Conservation (phyloP, 2,329 filamentous ascomycete genomes). For the Colletotrichum sp. region DNA sequence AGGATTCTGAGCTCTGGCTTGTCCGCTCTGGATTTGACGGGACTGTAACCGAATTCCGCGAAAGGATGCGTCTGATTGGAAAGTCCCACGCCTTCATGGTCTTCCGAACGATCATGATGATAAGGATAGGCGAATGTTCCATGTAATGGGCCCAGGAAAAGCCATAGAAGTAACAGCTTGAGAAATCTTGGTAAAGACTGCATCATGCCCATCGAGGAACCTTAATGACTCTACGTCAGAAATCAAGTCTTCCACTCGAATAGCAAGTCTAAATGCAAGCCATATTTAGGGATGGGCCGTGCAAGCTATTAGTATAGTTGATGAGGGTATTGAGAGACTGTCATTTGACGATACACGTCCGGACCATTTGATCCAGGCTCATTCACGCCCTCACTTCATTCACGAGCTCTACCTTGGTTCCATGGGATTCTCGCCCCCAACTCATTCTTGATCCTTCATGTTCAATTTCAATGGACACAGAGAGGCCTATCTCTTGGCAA, state of each 20-base stretch:
- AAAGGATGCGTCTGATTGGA: neutral
- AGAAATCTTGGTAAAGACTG: neutral
- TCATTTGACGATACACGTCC: neutral
- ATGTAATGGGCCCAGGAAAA: neutral
- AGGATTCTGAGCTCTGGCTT: neutral
- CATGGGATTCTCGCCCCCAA: neutral
- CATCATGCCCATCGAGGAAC: neutral
- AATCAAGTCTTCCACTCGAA: neutral
- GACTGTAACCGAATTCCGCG: neutral
- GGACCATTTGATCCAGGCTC: neutral
- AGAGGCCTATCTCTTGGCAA: neutral
- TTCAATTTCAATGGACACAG: neutral
- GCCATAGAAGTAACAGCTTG: neutral
- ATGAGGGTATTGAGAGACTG: neutral
- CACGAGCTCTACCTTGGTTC: neutral
- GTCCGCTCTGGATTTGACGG: neutral
- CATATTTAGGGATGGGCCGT: neutral
- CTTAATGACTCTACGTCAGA: neutral
- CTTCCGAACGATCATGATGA: neutral
- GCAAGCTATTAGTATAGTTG: neutral
- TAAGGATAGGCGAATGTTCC: neutral
- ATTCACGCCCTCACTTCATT: neutral
- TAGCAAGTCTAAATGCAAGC: rapidly evolving
- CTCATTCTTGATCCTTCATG: neutral
- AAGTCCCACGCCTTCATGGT: neutral